phyloP scores from a whole-genome alignment of 1,284 basidiomycete genomes.

The Peniophora sp. region DNA sequence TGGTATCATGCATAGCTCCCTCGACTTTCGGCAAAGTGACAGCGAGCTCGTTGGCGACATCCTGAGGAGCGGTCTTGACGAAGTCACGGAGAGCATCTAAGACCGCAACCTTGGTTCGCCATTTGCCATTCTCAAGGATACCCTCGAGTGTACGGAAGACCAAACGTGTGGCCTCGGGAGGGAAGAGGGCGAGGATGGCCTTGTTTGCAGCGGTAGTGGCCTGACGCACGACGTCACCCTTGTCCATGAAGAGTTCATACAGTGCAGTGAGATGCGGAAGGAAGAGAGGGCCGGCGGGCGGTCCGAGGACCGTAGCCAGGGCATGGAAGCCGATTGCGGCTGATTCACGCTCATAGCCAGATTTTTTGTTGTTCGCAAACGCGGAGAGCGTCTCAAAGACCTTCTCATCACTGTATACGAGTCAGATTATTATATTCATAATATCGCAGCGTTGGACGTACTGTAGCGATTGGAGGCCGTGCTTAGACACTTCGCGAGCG shows the following conservation, averaged over 20 bases:
- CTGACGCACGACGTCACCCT: slow-evolving; percentile 84
- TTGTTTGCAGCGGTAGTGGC: slow-evolving; percentile 83
- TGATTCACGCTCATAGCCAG: slow-evolving; percentile 88
- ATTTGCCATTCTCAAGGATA: slow-evolving; percentile 82
- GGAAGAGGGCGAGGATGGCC: slow-evolving; percentile 76
- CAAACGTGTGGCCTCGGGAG: slow-evolving; percentile 75
- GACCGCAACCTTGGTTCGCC: slow-evolving; percentile 93
- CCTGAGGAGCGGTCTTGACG: slow-evolving; percentile 66
- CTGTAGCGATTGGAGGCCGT: slow-evolving; percentile 56
- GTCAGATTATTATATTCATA: slow-evolving; percentile 6
- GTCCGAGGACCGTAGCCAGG: slow-evolving; percentile 63
- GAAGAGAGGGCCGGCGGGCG: slow-evolving; percentile 77
- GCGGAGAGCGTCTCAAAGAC: slow-evolving; percentile 59
- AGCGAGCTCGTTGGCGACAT: slow-evolving; percentile 82
- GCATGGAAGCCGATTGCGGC: slow-evolving; percentile 83
- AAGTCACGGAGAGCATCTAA: slow-evolving; percentile 80
- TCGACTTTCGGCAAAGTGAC: slow-evolving; percentile 84
- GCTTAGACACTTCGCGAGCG: slow-evolving; percentile 59
- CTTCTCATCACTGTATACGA: slow-evolving; percentile 43
- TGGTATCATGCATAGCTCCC: slow-evolving; percentile 94
- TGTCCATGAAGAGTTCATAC: slow-evolving; percentile 89
- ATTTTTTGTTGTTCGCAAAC: slow-evolving; percentile 86
- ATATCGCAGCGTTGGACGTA: slow-evolving; percentile 28
- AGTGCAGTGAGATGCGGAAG: slow-evolving; percentile 73
- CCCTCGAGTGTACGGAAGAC: slow-evolving; percentile 69